Evolutionary conservation across 1,284 basidiomycete species (phyloP).

Genomic region (Cryptococcus deneoformans): DNA sequence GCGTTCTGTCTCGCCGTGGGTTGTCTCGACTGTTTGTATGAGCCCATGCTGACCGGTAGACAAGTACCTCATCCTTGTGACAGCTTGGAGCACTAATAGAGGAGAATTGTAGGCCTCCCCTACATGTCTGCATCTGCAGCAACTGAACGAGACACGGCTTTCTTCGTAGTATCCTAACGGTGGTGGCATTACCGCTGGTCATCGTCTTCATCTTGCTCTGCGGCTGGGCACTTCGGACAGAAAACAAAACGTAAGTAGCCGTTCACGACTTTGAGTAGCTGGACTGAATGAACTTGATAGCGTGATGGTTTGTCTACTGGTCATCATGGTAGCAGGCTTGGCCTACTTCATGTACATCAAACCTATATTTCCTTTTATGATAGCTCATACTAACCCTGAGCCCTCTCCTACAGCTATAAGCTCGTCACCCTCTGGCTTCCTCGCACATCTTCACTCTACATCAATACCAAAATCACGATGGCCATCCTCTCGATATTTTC

Average conservation of each 20-base stretch:
- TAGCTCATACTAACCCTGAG: neutral
- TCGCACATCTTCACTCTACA: constrained; percentile 22
- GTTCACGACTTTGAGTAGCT: neutral
- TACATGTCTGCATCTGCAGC: constrained; percentile 52
- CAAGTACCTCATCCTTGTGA: constrained; percentile 38
- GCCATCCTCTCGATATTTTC: constrained; percentile 42
- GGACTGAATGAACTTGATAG: constrained; percentile 47
- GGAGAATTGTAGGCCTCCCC: constrained; percentile 59
- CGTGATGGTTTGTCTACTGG: constrained; percentile 79
- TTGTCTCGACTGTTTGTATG: neutral
- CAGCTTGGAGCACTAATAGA: constrained; percentile 26
- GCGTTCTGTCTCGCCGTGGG: constrained; percentile 78
- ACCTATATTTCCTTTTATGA: neutral
- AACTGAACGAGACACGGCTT: constrained; percentile 34
- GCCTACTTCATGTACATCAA: constrained; percentile 70
- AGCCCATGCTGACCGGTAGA: neutral
- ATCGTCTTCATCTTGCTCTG: constrained; percentile 62
- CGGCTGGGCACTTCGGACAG: constrained; percentile 28
- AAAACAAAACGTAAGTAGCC: constrained; percentile 26
- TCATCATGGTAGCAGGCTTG: constrained; percentile 72
- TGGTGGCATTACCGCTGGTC: constrained; percentile 76
- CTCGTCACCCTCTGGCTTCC: constrained; percentile 35
- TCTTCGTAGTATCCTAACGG: constrained; percentile 66
- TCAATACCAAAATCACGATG: constrained; percentile 34
- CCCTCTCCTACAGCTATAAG: constrained; percentile 30